Evolutionary conservation across 768 basidiomycete genomes (phyloP).

Genomic region (Butyriboletus loyo): DNA sequence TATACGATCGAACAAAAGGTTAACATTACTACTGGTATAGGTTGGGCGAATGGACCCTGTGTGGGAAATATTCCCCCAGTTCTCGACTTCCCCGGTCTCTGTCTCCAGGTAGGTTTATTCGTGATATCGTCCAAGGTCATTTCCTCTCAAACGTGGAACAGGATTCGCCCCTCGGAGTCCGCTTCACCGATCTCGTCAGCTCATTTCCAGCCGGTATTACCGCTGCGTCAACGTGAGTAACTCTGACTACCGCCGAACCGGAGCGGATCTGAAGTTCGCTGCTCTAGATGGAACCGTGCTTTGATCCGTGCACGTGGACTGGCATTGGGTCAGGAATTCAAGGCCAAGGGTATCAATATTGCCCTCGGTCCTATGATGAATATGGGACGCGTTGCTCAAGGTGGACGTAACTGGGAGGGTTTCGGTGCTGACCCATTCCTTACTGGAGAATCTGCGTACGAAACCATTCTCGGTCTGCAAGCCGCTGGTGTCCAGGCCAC

Average conservation of each 20-base stretch:
- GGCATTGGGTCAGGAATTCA: conserved; percentile 80
- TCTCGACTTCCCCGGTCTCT: conserved; percentile 60
- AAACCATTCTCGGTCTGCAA: conserved; percentile 84
- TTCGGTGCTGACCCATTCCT: conserved; percentile 90
- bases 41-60: conserved; percentile 52
- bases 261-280: neutral
- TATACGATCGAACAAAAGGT: conserved; percentile 65
- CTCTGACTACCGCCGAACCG: neutral
- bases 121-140: neutral
- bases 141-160: conserved; percentile 20
- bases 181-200: conserved; percentile 67
- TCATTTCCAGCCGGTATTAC: conserved; percentile 86
- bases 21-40: conserved; percentile 59
- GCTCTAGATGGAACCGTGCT: conserved; percentile 63
- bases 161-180: conserved; percentile 78
- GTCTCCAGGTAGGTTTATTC: conserved; percentile 52
- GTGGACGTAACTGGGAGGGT: conserved; percentile 94
- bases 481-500: conserved; percentile 80
- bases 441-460: conserved; percentile 68
- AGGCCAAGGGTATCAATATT: conserved; percentile 80
- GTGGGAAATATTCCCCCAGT: conserved; percentile 66
- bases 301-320: conserved; percentile 74
- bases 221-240: conserved; percentile 69
- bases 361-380: conserved; percentile 86
- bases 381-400: conserved; percentile 71